Evolutionary conservation across 257 asterid genomes (phyloP).

Genomic region (Lithospermum erythrorhizon): DNA sequence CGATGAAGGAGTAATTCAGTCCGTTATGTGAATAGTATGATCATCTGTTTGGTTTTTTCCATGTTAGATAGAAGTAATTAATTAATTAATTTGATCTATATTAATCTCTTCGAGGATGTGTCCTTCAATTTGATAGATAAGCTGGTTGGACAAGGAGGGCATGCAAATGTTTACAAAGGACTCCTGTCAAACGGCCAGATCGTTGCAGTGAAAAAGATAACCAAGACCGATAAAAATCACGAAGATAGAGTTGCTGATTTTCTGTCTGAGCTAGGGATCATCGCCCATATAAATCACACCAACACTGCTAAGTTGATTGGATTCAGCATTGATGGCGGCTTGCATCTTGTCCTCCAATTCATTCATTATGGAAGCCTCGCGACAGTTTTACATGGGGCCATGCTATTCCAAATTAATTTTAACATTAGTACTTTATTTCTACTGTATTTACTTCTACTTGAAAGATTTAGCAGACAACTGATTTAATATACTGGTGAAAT

Average conservation of each 20-base stretch:
- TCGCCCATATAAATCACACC: constrained; percentile 66
- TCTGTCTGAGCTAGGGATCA: constrained; percentile 60
- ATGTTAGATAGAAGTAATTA: too few species aligned
- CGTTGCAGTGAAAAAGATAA: constrained; percentile 66
- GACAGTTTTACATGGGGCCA: constrained; percentile 60
- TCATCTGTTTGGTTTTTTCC: too few species aligned
- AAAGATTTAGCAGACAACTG: not conserved
- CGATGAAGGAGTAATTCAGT: too few species aligned
- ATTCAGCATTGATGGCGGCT: constrained; percentile 68
- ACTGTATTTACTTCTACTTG: not conserved
- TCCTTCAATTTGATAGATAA: constrained; percentile 24
- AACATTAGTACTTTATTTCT: too few species aligned
- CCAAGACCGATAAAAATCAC: constrained; percentile 41
- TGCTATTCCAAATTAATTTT: not conserved
- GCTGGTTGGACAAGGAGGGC: constrained; percentile 81
- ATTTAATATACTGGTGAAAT: too few species aligned
- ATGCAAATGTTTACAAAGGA: constrained; percentile 73
- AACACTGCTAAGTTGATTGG: constrained; percentile 65
- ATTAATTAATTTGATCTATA: too few species aligned
- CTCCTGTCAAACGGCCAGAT: constrained; percentile 27
- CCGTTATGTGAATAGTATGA: too few species aligned
- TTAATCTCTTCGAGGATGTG: not conserved
- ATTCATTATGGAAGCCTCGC: constrained; percentile 68
- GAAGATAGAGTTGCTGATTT: constrained; percentile 43
- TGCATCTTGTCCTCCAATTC: constrained; percentile 54